Base-by-base conservation (phyloP, 257 asterid genomes). In the Nicotiana sylvestris region DNA sequence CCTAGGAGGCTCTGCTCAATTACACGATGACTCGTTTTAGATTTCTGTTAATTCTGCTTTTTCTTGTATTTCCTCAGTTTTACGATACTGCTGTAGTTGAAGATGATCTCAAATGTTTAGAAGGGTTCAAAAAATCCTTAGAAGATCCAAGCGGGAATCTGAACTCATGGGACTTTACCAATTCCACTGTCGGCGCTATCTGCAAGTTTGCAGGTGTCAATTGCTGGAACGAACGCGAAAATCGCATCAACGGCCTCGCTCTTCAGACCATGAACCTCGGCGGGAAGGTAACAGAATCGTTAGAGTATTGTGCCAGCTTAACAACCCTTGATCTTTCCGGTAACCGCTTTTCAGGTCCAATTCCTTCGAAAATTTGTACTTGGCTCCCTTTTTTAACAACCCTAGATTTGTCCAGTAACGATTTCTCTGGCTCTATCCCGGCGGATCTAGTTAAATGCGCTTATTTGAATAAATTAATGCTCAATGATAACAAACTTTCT, bases 211-310 rank as follows among this genome's bases (percentile, higher is more conserved):
- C 64, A 17, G 98, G 98, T 6, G 98, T 89, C 67, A 17, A 86
- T 7, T 95, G 98, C 92, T 95, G 98, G 98, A 92, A 93, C 87
- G 88, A 86, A 79, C 85, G 87, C 0, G 98, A 95, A 67, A 93
- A 93, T 61, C 90, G 98, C 18, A 82, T 95, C 57, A 55, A 88
- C 66, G 55, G 88, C 9, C 86, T 95, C 66, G 65, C 58, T 88
- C 95, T 95, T 79, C 87, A 87, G 13, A 91, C 69, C 30, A 88
- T 93, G 85, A 80, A 83, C 77, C 92, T 95, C 76, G 39, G 82
- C 25, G 98, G 98, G 25, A 83, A 29, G 7, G 84, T 93, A 9
- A 94, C 98, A 0, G 85, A 82, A 32, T 84, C 90, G 18, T 81
- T 93, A 39, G 89, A 87, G 90, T 85, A 83, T 74, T 95, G 98